Base-by-base conservation (phyloP, 2,329 filamentous ascomycete species). In the Trematosphaeria pertusa region DNA sequence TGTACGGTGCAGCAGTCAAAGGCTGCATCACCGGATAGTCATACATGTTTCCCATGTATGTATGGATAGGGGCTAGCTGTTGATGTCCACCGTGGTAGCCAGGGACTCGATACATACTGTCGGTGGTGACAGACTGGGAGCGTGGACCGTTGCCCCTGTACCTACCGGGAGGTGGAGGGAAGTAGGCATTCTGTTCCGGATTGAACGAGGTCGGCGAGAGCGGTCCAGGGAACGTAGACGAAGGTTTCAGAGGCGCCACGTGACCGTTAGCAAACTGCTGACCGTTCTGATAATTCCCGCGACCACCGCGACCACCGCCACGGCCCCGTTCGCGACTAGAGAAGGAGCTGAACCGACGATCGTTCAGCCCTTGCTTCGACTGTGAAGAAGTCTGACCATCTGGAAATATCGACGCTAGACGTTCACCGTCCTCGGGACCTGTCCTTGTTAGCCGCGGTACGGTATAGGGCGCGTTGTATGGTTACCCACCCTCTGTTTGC, bases 51-150 rank as follows among this genome's bases (percentile, higher is more conserved):
- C 76, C 74, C 40, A 80, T 72, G 52, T 79, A 81, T 6, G 77
- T 74, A 50, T 80, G 75, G 32, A 82, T 53, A 15, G 75, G 71
- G 32, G 73, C 49, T 50, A 79, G 62, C 37, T 66, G 62, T 44
- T 71, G 71, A 32, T 70, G 63, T 33, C 70, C 67, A 37, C 50
- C 53, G 33, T 70, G 61, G 40, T 70, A 70, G 18, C 65, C 54
- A 14, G 60, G 59, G 43, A 62, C 69, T 48, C 71, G 75, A 64
- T 82, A 87, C 52, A 78, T 73, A 21, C 71, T 70, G 26, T 80
- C 78, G 30, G 78, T 78, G 2, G 84, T 81, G 58, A 87, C 79
- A 1, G 85, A 87, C 53, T 86, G 84, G 19, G 85, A 84, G 43
- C 85, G 78, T 49, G 81, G 70, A 37, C 75, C 75, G 43, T 69